Base-by-base conservation (phyloP, 2,329 filamentous ascomycete species). In the Aphanocladium album region DNA sequence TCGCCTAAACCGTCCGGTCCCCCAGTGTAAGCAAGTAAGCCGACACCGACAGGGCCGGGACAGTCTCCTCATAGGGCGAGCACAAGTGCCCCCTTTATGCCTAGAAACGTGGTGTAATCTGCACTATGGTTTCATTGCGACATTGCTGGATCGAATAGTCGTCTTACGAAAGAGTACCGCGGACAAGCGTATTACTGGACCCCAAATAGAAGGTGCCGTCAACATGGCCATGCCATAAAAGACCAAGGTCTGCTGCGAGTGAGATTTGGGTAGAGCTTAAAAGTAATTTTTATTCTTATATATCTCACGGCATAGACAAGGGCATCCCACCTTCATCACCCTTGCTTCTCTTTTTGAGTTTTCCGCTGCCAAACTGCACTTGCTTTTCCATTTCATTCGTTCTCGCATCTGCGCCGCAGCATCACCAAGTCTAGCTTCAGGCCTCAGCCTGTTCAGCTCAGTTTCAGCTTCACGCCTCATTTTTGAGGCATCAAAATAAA, bases 1-100 rank as follows among this genome's bases (percentile, higher is more conserved):
- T 51, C 21, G 49, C 41, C 53, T 23, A 57, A 57, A 57, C 43
- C 43, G 49, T 39, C 41, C 54, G 37, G 25, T 45, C 35, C 27
- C 25, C 50, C 39, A 25, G 39, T 37, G 49, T 60, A 53, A 54
- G 57, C 57, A 60, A 27, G 57, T 59, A 59, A 59, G 56, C 56
- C 47, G 47, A 33, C 47, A 25, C 8, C 12, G 37, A 59, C 56
- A 52, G 47, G 46, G 25, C 25, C 33, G 56, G 47, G 30, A 9
- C 19, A 30, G n/a, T 52, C 56, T 59, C 47, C 47, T 33, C 37
- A 52, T 52, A 52, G 56, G 25, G 56, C 25, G 56, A 58, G 37
- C 37, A 45, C 51, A n/a, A 39, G 23, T 43, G 53, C 35, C 47
- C 47, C 47, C 37, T 51, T 43, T 21, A 17, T 45, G 25, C 17